These are phyloP conservation scores for Taiozyma onychis DNA, from an alignment of 1,139 yeast genomes.

Conservation along the genomic window DNA sequence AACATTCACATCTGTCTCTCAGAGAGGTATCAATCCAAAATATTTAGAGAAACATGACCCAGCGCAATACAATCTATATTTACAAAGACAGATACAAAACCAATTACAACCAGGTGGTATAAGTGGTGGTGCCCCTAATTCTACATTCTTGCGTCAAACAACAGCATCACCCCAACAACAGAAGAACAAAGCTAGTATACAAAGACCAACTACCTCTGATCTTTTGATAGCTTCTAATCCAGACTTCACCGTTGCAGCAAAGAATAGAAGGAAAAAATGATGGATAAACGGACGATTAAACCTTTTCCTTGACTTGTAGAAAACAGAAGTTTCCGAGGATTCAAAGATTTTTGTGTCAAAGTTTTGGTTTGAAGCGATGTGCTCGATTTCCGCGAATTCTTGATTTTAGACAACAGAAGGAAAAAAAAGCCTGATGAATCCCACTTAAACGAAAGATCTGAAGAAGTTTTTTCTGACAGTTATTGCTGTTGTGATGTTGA, in stretches of 20 bases:
- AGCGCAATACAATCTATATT: constrained; percentile 9
- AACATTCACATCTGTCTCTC: constrained; percentile 76
- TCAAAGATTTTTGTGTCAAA: neutral
- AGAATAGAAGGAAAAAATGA: neutral
- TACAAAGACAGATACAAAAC: constrained; percentile 6
- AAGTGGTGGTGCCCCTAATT: neutral
- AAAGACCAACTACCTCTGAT: neutral
- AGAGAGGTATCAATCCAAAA: constrained; percentile 65
- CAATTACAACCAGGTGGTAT: neutral
- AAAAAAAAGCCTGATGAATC: neutral
- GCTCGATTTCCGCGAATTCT: neutral
- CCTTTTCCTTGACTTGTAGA: too few species aligned
- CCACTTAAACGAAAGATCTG: neutral
- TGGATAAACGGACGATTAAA: neutral
- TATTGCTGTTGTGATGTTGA: neutral
- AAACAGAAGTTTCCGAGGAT: too few species aligned
- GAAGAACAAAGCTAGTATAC: neutral
- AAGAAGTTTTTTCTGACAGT: neutral
- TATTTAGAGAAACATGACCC: constrained; percentile 30
- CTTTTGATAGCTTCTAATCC: constrained; percentile 8
- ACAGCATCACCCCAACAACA: neutral
- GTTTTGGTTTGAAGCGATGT: neutral
- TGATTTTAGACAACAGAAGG: neutral
- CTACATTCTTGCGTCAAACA: neutral
- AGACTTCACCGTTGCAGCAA: constrained; percentile 5